Percentiles rank a stretch among this genome's conserved stretches.
Evolutionary conservation across 2,329 filamentous ascomycete species (phyloP).

Genomic region (Emergomyces pasteurianus): DNA sequence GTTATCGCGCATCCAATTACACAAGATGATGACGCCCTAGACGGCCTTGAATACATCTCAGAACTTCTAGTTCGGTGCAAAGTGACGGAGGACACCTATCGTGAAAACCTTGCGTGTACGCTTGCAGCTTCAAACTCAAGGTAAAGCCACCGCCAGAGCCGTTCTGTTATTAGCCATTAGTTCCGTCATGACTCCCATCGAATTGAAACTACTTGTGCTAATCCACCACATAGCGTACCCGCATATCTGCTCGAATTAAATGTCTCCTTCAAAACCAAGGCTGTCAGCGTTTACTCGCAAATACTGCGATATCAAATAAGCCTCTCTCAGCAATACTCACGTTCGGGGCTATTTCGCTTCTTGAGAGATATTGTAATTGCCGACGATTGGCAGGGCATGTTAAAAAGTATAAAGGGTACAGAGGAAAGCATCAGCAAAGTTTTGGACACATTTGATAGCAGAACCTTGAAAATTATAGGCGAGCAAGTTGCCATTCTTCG

Average conservation of each 20-base stretch:
- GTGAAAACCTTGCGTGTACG: neutral
- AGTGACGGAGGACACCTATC: neutral
- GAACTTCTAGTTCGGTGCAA: constrained; percentile 1
- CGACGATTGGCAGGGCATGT: neutral
- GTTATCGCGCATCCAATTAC: neutral
- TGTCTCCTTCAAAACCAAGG: neutral
- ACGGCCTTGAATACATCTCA: neutral
- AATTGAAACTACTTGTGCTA: neutral
- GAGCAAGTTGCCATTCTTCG: neutral
- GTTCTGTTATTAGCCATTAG: neutral
- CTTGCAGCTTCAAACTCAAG: neutral
- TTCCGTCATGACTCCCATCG: neutral
- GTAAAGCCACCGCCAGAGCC: neutral
- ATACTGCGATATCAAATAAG: neutral
- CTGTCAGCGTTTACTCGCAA: neutral
- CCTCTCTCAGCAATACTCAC: neutral
- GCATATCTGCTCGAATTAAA: neutral
- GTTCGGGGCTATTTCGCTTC: neutral
- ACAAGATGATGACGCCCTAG: neutral
- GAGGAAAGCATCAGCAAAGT: neutral
- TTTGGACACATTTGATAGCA: neutral
- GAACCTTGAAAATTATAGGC: neutral
- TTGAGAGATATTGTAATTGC: neutral
- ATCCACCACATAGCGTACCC: neutral
- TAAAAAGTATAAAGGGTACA: neutral